Evolutionary conservation across 164 flowering plant species (phyloP).

Genomic region (Tetracentron sinense): DNA sequence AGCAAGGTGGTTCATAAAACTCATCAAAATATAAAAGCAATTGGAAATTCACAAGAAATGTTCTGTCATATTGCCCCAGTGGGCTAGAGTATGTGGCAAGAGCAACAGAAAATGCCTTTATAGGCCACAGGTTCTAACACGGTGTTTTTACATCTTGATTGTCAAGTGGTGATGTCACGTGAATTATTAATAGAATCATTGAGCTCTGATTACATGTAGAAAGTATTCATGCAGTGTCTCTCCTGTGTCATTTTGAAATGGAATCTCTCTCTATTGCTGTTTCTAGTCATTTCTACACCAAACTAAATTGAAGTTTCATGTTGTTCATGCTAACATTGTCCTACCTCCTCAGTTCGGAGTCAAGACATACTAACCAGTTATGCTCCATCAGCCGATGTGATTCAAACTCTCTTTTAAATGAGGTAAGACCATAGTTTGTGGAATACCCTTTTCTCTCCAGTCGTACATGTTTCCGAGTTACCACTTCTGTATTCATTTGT

Average conservation of each 20-base stretch:
- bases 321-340: conserved; percentile 6
- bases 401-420: conserved; percentile 82
- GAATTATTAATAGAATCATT: not conserved
- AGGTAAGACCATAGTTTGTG: conserved; percentile 46
- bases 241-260: not conserved
- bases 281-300: not conserved
- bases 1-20: not conserved
- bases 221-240: not conserved
- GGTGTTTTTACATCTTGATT: not conserved
- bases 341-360: conserved; percentile 65
- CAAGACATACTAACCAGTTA: conserved; percentile 80
- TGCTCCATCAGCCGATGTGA: conserved; percentile 97
- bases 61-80: not conserved
- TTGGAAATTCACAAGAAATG: no score
- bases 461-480: not conserved
- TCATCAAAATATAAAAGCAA: not conserved
- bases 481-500: not conserved
- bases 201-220: not conserved
- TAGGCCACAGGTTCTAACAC: not conserved
- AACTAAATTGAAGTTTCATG: not conserved
- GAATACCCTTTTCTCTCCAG: not conserved
- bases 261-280: not conserved
- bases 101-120: not conserved
- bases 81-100: not conserved
- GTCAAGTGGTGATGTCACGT: not conserved